Evolutionary conservation across 2,329 filamentous ascomycete species (phyloP).

Genomic region (Bertia moriformis): DNA sequence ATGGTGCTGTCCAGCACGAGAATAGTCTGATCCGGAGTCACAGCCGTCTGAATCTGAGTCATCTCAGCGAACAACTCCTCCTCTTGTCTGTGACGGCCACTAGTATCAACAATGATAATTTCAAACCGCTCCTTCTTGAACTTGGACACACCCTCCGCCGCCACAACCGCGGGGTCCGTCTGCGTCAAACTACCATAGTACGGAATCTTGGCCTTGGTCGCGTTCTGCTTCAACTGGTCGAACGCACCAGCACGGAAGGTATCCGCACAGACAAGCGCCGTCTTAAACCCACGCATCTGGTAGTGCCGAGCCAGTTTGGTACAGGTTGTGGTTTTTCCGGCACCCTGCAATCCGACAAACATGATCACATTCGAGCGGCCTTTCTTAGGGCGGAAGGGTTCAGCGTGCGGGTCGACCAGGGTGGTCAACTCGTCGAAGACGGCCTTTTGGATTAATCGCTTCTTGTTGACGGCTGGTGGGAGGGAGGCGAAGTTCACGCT

Average conservation of each 20-base stretch:
- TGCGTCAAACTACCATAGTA: conserved; percentile 96
- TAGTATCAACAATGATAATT: conserved; percentile 96
- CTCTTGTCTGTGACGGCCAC: conserved; percentile 86
- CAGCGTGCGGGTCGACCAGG: conserved; percentile 86
- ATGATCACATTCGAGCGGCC: conserved; percentile 94
- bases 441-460: conserved; percentile 90
- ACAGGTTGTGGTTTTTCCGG: conserved; percentile 95
- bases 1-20: conserved; percentile 96
- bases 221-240: conserved; percentile 96
- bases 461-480: conserved; percentile 87
- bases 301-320: conserved; percentile 94
- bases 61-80: conserved; percentile 93
- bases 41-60: conserved; percentile 85
- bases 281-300: conserved; percentile 79
- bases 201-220: conserved; percentile 95
- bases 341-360: conserved; percentile 96
- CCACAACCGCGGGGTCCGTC: conserved; percentile 86
- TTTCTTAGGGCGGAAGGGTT: conserved; percentile 94
- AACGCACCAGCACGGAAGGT: conserved; percentile 98
- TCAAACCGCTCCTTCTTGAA: conserved; percentile 99
- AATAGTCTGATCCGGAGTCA: conserved; percentile 89
- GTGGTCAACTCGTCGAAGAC: conserved; percentile 95
- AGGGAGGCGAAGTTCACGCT: conserved; percentile 92
- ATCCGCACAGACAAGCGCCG: conserved; percentile 89
- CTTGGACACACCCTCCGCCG: conserved; percentile 89